Base-by-base conservation (phyloP, 352 stramenopile species). In the Globisporangium paroecandrum region DNA sequence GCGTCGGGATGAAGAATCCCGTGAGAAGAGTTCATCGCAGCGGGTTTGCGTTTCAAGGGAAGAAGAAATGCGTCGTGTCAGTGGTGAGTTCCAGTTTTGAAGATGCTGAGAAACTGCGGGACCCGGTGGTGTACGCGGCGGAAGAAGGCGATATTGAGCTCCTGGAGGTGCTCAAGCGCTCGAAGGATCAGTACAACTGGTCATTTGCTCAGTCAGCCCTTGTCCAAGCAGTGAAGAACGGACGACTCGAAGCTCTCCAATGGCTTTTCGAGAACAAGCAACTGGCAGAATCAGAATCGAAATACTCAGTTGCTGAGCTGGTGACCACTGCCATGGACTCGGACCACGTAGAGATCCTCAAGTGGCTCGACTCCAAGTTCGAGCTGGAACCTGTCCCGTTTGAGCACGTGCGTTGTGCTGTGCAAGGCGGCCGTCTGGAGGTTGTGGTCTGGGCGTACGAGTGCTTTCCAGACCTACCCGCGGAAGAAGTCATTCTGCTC, bases 111-210 rank as follows among this genome's bases (percentile, higher is more conserved):
- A 24, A 59, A 27, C 15, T 59, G 2, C 25, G 34, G 18, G 54
- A 59, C 13, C 27, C 18, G 22, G 18, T 59, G 27, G 15, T 43
- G 13, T 36, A 20, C 27, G 27, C 27, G 0, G 54, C 27, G 12
- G 12, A 59, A 43, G 54, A 59, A 15, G 15, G 54, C 13, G 27
- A 4, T 8, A 59, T 59, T 12, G 54, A 43, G 54, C 54, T 59
- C 27, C 54, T 59, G 27, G 54, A 59, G 54, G 27, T 43, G 27
- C 18, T 59, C 15, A 59, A 59, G 54, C 27, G 2, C 13, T 59
- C 54, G 0, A 59, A 43, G 18, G 27, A 22, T 18, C 8, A 38
- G 18, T 41, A 59, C 54, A 6, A 43, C 12, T 59, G 54, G 54
- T 24, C 15, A 7, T 43, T 59, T 5, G 18, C 54, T 0, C 54